Base-by-base conservation (phyloP, 2,329 filamentous ascomycete species). In the Dactylellina cionopaga region DNA sequence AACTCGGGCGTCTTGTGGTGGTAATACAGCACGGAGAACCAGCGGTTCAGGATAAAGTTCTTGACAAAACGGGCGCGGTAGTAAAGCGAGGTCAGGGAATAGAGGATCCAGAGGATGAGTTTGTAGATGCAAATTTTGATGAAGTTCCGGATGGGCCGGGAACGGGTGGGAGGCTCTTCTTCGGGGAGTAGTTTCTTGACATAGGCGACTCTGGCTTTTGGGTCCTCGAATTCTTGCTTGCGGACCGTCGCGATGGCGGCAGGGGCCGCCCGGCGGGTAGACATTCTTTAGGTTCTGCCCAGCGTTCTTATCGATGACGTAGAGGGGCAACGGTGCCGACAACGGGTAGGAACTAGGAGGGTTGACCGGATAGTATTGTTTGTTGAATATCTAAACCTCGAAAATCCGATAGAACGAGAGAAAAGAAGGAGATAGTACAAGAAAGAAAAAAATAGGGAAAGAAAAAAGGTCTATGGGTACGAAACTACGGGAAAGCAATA, bases 1-100 rank as follows among this genome's bases (percentile, higher is more conserved):
- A 96, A 88, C 79, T 96, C 92, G 5, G 95, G 95, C 0, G 94
- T 96, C 56, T 92, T 91, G 81, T 99, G 95, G 82, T 99, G 96
- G 82, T 99, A 95, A 80, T 94, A 93, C 60, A 96, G 84, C 73
- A 98, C 86, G 7, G 92, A 91, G 58, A 92, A 87, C 75, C 94
- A 83, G 70, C 91, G 89, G 79, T 95, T 90, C 76, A 88, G 84
- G 52, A 96, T 85, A 6, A 89, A 87, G 80, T 94, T 90, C 82
- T 92, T 95, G 62, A 88, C 87, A 79, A 92, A 89, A 66, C 93
- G 89, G 68, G 92, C 81, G 74, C 92, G 90, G 76, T 97, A 89
- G 80, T 95, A 96, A 75, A 98, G 83, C 5, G 92, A 94, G 82
- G 96, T 98, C 76, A 96, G 80, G 74, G 90, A 85, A 78, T 96